These are phyloP conservation scores for Megacollybia marginata DNA, from an alignment of 768 basidiomycete genomes.

Conservation along the genomic window DNA sequence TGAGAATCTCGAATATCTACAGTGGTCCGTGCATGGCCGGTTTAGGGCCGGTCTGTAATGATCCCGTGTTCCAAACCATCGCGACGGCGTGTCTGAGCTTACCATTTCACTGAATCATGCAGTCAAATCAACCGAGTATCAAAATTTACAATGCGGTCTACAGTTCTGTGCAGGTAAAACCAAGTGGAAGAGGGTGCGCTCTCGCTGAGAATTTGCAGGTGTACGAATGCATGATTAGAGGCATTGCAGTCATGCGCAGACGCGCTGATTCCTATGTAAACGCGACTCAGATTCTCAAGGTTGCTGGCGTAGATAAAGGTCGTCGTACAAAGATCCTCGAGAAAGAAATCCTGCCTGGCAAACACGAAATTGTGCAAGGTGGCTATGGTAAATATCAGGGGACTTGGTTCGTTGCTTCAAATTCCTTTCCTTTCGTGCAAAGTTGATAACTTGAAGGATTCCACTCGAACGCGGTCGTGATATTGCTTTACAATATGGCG, in stretches of 20 bases:
- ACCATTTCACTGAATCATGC: constrained; percentile 1
- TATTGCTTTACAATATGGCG: constrained; percentile 87
- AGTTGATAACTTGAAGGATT: constrained; percentile 53
- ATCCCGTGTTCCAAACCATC: no score
- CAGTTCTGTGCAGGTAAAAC: constrained; percentile 71
- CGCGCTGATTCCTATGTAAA: constrained; percentile 94
- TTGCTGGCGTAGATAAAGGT: constrained; percentile 96
- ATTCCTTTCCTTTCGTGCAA: neutral
- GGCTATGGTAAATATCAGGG: constrained; percentile 99
- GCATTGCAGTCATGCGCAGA: constrained; percentile 97
- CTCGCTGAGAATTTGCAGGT: constrained; percentile 49
- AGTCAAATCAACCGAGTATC: constrained; percentile 44
- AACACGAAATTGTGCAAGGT: constrained; percentile 97
- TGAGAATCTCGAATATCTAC: no score
- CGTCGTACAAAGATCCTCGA: constrained; percentile 93
- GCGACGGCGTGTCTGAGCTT: no score
- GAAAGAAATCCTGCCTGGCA: constrained; percentile 92
- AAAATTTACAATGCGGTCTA: constrained; percentile 94
- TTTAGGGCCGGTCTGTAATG: no score
- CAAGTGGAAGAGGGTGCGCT: neutral
- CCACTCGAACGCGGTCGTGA: constrained; percentile 92
- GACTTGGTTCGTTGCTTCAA: constrained; percentile 62
- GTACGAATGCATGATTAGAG: constrained; percentile 96
- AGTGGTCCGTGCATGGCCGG: constrained; percentile 17
- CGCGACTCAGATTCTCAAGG: constrained; percentile 98